Conservation (phyloP, 2,329 filamentous ascomycete genomes). For the Scedosporium boydii region DNA sequence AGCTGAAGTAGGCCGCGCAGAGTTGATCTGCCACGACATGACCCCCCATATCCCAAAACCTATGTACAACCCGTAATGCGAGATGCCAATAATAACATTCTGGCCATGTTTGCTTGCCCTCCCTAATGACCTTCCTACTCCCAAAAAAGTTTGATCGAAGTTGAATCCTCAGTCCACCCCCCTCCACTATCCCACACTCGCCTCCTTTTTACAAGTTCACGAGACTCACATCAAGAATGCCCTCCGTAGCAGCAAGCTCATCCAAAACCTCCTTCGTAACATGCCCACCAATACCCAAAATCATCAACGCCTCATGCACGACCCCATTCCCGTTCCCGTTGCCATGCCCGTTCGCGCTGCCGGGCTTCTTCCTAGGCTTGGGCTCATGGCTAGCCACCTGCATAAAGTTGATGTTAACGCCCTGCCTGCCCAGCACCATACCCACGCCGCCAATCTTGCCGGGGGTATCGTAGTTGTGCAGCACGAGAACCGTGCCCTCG, state of each 20-base stretch:
- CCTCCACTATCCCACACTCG: not conserved
- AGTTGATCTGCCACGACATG: not conserved
- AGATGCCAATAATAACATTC: not conserved
- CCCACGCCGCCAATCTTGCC: conserved; percentile 79
- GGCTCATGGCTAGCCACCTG: conserved; percentile 52
- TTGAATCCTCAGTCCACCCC: not conserved
- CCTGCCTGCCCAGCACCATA: conserved; percentile 55
- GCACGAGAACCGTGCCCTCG: conserved; percentile 64
- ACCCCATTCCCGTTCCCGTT: conserved; percentile 5
- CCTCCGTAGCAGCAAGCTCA: conserved; percentile 37
- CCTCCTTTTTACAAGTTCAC: conserved; percentile 28
- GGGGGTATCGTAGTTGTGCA: conserved; percentile 72
- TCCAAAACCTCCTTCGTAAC: conserved; percentile 48
- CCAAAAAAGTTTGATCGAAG: not conserved
- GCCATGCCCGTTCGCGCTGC: conserved; percentile 9
- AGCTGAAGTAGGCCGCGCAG: not conserved
- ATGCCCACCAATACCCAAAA: conserved; percentile 60
- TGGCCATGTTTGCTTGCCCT: not conserved
- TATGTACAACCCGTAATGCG: not conserved
- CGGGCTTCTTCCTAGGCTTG: conserved; percentile 16
- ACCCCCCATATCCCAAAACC: not conserved
- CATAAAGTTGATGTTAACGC: conserved; percentile 76
- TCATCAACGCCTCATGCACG: conserved; percentile 69
- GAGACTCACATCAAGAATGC: conserved; percentile 46
- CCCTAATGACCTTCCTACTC: not conserved